phyloP scores from a whole-genome alignment of 352 stramenopile species.

The Phytophthora crassamura region DNA sequence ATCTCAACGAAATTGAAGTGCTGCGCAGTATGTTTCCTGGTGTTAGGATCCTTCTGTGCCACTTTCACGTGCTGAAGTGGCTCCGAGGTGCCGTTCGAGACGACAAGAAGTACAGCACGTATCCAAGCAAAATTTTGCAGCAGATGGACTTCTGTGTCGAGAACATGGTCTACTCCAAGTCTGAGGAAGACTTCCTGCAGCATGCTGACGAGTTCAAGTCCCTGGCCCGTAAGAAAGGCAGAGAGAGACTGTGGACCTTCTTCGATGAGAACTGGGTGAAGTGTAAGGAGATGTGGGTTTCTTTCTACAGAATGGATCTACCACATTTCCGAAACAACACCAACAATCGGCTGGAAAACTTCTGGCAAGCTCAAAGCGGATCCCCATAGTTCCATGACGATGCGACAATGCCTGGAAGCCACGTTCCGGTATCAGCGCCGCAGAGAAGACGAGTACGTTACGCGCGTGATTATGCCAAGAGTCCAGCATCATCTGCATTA shows the following conservation, averaged over 20 bases:
- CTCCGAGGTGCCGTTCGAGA: not conserved
- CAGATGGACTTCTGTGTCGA: slow-evolving; percentile 13
- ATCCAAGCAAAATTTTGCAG: slow-evolving; percentile 1
- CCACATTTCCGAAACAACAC: slow-evolving; percentile 19
- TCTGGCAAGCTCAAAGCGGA: slow-evolving; percentile 11
- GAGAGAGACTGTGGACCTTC: too few species aligned
- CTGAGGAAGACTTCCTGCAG: not conserved
- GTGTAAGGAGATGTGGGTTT: slow-evolving; percentile 9
- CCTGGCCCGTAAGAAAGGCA: not conserved
- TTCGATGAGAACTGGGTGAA: too few species aligned
- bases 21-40: slow-evolving; percentile 4
- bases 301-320: not conserved
- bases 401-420: not conserved
- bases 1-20: slow-evolving; percentile 23
- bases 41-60: not conserved
- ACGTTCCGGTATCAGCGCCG: slow-evolving; percentile 1
- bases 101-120: slow-evolving; percentile 12
- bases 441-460: not conserved
- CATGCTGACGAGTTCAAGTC: slow-evolving; percentile 11
- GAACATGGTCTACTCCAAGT: slow-evolving; percentile 10
- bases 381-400: not conserved
- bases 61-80: slow-evolving; percentile 13
- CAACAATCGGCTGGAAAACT: slow-evolving; percentile 7
- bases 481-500: not conserved
- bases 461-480: too few species aligned